phyloP scores from a whole-genome alignment of 345 rosid genomes.

The Salix caprea region DNA sequence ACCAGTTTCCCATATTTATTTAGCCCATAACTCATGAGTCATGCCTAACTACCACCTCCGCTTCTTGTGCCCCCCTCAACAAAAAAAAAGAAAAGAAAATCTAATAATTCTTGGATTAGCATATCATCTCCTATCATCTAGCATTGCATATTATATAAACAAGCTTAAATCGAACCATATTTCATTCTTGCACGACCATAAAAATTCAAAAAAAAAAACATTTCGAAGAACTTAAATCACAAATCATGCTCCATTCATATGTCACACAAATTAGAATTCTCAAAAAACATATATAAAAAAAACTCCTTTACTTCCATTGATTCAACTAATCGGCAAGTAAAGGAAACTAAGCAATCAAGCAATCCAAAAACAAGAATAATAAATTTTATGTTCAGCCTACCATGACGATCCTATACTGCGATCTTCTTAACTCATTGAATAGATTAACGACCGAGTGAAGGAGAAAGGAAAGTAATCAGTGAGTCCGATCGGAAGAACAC shows the following conservation, averaged over 20 bases:
- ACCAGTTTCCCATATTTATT: too few relatives aligned
- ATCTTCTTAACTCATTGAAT: slow-evolving; percentile 19
- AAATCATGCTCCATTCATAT: not conserved
- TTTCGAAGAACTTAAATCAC: not conserved
- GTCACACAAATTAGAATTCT: not conserved
- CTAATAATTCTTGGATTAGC: not conserved
- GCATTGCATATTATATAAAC: not conserved
- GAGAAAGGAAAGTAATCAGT: slow-evolving; percentile 4
- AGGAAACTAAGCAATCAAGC: not conserved
- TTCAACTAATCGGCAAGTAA: not conserved
- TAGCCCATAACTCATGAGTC: too few relatives aligned
- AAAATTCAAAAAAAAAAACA: not conserved
- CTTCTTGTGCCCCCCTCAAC: not conserved
- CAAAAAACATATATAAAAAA: not conserved
- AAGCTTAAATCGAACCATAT: not conserved
- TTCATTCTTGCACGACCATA: not conserved
- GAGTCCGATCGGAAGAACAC: slow-evolving; percentile 17
- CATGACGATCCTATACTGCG: slow-evolving; percentile 21
- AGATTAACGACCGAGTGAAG: not conserved
- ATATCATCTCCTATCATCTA: not conserved
- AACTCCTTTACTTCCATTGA: not conserved
- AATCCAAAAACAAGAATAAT: not conserved
- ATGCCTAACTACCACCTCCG: too few relatives aligned
- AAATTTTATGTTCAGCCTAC: slow-evolving; percentile 1
- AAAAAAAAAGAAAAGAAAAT: not conserved